These are phyloP conservation scores for Phytopythium oedochilum DNA, from an alignment of 352 stramenopile species.

Conservation along the genomic window DNA sequence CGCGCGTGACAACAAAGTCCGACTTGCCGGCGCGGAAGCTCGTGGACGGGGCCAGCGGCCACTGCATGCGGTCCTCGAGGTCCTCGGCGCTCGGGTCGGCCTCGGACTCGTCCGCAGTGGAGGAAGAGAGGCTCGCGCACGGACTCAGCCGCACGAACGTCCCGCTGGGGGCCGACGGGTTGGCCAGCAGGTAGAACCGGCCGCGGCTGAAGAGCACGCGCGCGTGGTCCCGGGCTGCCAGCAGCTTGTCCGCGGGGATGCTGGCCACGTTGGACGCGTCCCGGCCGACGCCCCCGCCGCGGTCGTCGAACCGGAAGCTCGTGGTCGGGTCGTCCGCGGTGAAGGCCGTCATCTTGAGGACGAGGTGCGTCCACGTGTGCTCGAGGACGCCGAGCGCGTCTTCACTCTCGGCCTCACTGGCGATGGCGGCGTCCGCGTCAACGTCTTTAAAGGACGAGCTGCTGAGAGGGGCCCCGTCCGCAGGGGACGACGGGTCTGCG, in stretches of 20 bases:
- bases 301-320: conserved; percentile 58
- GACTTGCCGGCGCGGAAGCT: conserved; percentile 78
- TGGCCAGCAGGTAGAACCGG: conserved; percentile 56
- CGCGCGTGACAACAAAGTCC: conserved; percentile 64
- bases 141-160: conserved; percentile 67
- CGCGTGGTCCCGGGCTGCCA: conserved; percentile 48
- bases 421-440: not conserved
- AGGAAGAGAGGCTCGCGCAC: not conserved
- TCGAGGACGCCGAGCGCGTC: conserved; percentile 29
- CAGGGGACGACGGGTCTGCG: not conserved
- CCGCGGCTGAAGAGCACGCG: conserved; percentile 45
- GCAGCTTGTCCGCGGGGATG: conserved; percentile 70
- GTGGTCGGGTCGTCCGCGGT: conserved; percentile 70
- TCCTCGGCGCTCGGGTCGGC: conserved; percentile 27
- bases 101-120: not conserved
- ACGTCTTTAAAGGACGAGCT: conserved; percentile 13
- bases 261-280: conserved; percentile 48
- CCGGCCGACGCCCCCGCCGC: conserved; percentile 51
- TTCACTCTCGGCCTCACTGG: conserved; percentile 3
- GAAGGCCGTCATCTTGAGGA: conserved; percentile 84
- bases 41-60: conserved; percentile 56
- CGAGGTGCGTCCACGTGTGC: conserved; percentile 59
- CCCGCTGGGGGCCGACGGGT: conserved; percentile 43
- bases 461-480: conserved; percentile 4
- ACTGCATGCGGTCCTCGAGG: conserved; percentile 69